Conservation (phyloP, 805 yeast species). For the Myxozyma geophila region DNA sequence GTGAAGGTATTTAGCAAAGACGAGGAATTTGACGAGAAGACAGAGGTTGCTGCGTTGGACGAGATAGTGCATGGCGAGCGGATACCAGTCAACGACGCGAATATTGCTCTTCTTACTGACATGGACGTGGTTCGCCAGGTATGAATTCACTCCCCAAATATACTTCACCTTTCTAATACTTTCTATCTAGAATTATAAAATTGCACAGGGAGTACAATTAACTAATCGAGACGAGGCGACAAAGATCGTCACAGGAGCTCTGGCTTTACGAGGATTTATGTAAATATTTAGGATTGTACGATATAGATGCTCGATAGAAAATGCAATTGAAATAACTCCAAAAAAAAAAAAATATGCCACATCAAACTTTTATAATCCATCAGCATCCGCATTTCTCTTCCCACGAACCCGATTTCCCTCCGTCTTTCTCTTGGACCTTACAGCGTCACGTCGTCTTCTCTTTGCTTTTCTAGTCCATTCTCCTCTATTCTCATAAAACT, state of each 20-base stretch:
- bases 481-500: constrained; percentile 85
- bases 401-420: constrained; percentile 25
- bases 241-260: constrained; percentile 24
- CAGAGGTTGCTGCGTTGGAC: constrained; percentile 28
- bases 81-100: constrained; percentile 29
- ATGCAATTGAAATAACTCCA: not conserved
- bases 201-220: constrained; percentile 21
- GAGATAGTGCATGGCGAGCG: constrained; percentile 32
- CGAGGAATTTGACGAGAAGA: not conserved
- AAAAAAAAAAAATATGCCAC: not conserved
- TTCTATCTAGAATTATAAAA: constrained; percentile 27
- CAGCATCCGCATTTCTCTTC: not conserved
- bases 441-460: constrained; percentile 72
- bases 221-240: constrained; percentile 9
- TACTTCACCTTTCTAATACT: not conserved
- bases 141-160: not conserved
- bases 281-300: constrained; percentile 3
- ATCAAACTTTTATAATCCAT: not conserved
- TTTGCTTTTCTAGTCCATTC: constrained; percentile 77
- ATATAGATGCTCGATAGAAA: not conserved
- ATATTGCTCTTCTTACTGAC: constrained; percentile 15
- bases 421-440: constrained; percentile 53
- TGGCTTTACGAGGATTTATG: constrained; percentile 32
- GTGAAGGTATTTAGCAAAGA: constrained; percentile 50
- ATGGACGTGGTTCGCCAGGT: constrained; percentile 25